A percentile compares a stretch with the other conserved stretches of the same genome.
These are phyloP conservation scores for Phalaenopsis equestris DNA, from an alignment of 106 monocot species.

Conservation along the genomic window DNA sequence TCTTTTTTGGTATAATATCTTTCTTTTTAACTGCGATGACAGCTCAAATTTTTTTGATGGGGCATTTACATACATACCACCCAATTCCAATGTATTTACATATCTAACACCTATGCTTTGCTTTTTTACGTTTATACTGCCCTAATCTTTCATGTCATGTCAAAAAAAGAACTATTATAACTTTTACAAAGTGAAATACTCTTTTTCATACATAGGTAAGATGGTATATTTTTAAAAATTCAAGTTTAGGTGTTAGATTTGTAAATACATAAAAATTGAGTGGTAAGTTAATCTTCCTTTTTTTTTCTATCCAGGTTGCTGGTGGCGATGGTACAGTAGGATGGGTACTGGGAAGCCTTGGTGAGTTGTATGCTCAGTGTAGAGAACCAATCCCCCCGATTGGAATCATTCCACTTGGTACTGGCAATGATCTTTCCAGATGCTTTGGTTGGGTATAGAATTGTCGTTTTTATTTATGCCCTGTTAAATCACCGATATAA, in stretches of 20 bases:
- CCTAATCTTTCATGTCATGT: no score
- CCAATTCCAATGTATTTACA: no score
- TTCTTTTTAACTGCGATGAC: background rate
- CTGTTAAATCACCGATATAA: background rate
- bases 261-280: no score
- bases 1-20: background rate
- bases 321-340: constrained; percentile 99
- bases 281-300: background rate
- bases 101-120: no score
- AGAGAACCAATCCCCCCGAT: constrained; percentile 83
- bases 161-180: no score
- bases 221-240: no score
- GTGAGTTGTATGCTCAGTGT: constrained; percentile 48
- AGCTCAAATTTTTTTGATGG: background rate
- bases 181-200: no score
- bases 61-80: no score
- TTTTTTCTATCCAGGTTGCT: constrained; percentile 58
- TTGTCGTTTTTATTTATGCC: background rate
- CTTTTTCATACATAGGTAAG: no score
- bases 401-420: constrained; percentile 97
- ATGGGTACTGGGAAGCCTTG: constrained; percentile 85
- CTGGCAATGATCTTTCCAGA: constrained; percentile 96
- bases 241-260: no score
- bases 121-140: no score
- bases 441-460: constrained; percentile 90